Evolutionary conservation across 2,329 filamentous ascomycete genomes (phyloP).

Genomic region (Botrytis medusae): DNA sequence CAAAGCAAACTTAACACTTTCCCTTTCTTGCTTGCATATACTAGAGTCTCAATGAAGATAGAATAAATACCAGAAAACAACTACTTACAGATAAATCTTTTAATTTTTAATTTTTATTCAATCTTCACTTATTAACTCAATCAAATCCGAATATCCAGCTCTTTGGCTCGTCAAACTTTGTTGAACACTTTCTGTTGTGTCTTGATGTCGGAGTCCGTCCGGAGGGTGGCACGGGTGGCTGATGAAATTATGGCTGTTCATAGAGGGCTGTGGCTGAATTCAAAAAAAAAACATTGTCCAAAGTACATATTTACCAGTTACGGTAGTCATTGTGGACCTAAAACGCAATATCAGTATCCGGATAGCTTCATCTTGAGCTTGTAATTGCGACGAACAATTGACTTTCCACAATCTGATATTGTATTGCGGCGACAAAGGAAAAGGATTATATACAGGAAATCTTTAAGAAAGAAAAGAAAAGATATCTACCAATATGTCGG

Average conservation of each 20-base stretch:
- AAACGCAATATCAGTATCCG: slow-evolving; percentile 11
- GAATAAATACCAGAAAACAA: not conserved
- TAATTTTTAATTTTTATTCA: not conserved
- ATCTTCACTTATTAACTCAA: not conserved
- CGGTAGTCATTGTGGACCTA: not conserved
- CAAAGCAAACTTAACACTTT: not conserved
- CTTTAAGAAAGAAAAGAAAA: slow-evolving; percentile 24
- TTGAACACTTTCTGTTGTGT: slow-evolving; percentile 13
- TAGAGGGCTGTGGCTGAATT: not conserved
- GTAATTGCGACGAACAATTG: slow-evolving; percentile 3
- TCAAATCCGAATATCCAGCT: not conserved
- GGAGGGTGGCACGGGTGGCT: slow-evolving; percentile 14
- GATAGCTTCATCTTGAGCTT: slow-evolving; percentile 12
- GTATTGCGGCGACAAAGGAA: not conserved
- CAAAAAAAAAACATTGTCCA: not conserved
- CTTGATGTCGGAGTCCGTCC: slow-evolving; percentile 11
- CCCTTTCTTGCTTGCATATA: not conserved
- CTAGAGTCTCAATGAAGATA: too few species aligned
- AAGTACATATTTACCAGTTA: not conserved
- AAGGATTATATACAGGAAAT: slow-evolving; percentile 16
- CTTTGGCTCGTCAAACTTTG: slow-evolving; percentile 16
- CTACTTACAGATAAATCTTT: not conserved
- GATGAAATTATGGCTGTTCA: not conserved
- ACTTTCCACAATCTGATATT: not conserved
- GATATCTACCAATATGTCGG: slow-evolving; percentile 64